Base-by-base conservation (phyloP, 768 basidiomycete genomes). In the Filobasidium floriforme region DNA sequence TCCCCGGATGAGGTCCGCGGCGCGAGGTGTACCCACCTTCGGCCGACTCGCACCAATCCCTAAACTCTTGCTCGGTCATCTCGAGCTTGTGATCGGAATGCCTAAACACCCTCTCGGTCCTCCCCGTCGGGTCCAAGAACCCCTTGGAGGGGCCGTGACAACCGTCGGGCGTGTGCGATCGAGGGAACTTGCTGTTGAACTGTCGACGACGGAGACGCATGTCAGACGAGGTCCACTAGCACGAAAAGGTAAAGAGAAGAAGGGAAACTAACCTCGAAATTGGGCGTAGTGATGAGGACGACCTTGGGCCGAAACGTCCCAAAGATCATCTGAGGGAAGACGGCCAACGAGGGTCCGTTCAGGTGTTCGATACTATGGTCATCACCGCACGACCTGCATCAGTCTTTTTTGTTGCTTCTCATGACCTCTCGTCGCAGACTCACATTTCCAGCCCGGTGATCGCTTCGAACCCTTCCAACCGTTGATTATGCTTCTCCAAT, bases 171-270 rank as follows among this genome's bases (percentile, higher is more conserved):
- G 68, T 68, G 32, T 65, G 7, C 22, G 57, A 46, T 41, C 73
- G 70, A 26, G 75, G 75, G 69, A 79, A 79, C 60, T 78, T 76
- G 49, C 73, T 70, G 60, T 79, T 79, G 68, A 79, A 79, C 62
- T 68, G 68, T 72, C 71, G 54, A 73, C 75, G 61, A 76, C 73
- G 73, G 73, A 18, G 22, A 9, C 3, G 32, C 32, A 9, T 37
- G 32, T 37, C 32, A 37, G 32, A 37, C 9, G 32, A 9, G 32
- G 9, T 37, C 32, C 32, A 3, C 32, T 37, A 32, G 7, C 60
- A 41, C 41, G 62, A 15, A 26, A 59, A 4, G 18, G 6, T 14
- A 59, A 14, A 12, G 18, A 29, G 37, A 46, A 46, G n/a, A n/a
- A n/a, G 44, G 41, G 11, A 41, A 29, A 7, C 75, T 68, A 40